A percentile compares a stretch with the other conserved stretches of the same genome.
Conservation (phyloP, 2,329 filamentous ascomycete genomes). For the Talaromyces marneffei region DNA sequence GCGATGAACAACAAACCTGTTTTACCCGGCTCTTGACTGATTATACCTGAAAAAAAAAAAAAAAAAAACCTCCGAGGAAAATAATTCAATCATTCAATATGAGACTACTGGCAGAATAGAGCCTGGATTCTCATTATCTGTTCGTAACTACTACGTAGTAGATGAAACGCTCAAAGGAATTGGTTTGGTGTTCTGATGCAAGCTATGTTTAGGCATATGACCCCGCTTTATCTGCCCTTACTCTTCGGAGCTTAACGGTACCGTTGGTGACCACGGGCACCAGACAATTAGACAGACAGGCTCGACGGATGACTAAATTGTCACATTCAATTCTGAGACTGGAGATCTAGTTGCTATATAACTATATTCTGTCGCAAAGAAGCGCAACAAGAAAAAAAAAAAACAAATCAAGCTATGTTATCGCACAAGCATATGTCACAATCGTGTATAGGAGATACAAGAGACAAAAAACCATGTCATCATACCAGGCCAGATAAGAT, state of each 20-base stretch:
- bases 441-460: neutral
- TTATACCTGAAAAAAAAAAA: too few relatives aligned
- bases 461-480: neutral
- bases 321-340: neutral
- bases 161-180: too few relatives aligned
- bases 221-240: neutral
- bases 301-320: neutral
- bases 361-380: neutral
- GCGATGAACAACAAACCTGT: too few relatives aligned
- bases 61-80: too few relatives aligned
- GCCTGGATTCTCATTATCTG: too few relatives aligned
- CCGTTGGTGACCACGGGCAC: neutral
- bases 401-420: neutral
- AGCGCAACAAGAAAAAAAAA: neutral
- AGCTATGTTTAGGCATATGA: neutral
- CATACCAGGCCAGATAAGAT: neutral
- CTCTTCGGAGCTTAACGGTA: neutral
- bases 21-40: too few relatives aligned
- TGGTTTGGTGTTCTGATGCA: neutral
- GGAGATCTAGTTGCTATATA: slow-evolving; percentile 1
- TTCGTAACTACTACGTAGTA: too few relatives aligned
- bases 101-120: too few relatives aligned
- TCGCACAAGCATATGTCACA: neutral
- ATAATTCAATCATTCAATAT: too few relatives aligned
- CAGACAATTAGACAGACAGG: neutral